These are phyloP conservation scores for Prototheca cutis DNA, from an alignment of 163 green algal genomes.

Conservation along the genomic window DNA sequence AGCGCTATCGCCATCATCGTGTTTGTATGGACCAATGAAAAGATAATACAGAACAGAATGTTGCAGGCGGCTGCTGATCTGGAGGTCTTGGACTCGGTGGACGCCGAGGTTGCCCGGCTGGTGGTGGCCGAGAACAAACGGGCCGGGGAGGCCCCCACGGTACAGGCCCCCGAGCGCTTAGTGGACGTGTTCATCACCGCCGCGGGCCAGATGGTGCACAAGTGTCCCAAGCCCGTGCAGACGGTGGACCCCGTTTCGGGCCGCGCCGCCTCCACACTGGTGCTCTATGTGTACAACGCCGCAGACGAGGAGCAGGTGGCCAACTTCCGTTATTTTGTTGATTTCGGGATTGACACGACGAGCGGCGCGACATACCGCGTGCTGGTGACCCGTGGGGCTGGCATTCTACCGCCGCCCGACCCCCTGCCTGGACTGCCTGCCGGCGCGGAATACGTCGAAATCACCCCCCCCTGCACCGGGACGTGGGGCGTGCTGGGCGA, in stretches of 20 bases:
- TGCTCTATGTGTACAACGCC: slow-evolving; percentile 29
- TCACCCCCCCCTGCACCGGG: slow-evolving; percentile 1
- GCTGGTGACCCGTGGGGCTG: slow-evolving; percentile 9
- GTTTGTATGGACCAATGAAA: neutral
- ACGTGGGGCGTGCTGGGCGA: slow-evolving; percentile 9
- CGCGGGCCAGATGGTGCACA: neutral
- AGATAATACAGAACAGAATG: neutral
- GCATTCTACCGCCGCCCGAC: slow-evolving; percentile 7
- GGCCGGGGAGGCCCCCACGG: neutral
- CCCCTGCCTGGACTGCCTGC: slow-evolving; percentile 10
- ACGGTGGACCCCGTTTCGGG: neutral
- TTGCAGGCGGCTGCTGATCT: neutral
- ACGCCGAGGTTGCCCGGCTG: neutral
- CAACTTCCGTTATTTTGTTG: slow-evolving; percentile 26
- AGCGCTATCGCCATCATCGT: neutral
- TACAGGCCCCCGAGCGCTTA: too few species aligned
- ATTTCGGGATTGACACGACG: slow-evolving; percentile 11
- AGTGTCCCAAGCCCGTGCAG: neutral
- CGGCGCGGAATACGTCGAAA: slow-evolving; percentile 18
- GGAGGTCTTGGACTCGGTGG: neutral
- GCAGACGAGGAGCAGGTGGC: slow-evolving; percentile 17
- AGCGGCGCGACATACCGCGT: slow-evolving; percentile 19
- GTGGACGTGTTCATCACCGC: neutral
- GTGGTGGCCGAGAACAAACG: neutral
- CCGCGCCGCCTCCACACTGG: slow-evolving; percentile 13